Percentiles rank a stretch among this genome's conserved stretches.
Conservation (phyloP, 805 yeast species). For the Kodamaea sagamina region DNA sequence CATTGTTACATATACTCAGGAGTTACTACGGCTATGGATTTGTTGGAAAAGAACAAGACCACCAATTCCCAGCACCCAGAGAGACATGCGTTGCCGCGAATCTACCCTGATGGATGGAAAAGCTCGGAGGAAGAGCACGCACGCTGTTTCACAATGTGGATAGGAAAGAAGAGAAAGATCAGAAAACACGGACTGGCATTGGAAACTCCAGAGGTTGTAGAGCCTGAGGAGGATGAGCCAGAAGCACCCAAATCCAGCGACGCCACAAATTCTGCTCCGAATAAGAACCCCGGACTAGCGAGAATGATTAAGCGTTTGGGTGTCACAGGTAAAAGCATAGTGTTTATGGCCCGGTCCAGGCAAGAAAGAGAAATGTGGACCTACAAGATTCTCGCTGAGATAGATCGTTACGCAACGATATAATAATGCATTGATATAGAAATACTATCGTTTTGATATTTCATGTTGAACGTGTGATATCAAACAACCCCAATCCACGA, state of each 20-base stretch:
- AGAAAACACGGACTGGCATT: slow-evolving; percentile 16
- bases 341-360: slow-evolving; percentile 78
- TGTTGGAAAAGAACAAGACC: slow-evolving; percentile 49
- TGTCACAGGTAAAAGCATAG: slow-evolving; percentile 64
- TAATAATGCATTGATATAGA: slow-evolving; percentile 1
- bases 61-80: slow-evolving; percentile 55
- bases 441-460: slow-evolving; percentile 3
- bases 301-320: slow-evolving; percentile 58
- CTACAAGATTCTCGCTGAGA: slow-evolving; percentile 41
- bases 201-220: neutral
- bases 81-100: slow-evolving; percentile 61
- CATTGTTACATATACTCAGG: slow-evolving; percentile 81
- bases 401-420: slow-evolving; percentile 39
- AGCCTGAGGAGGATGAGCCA: neutral
- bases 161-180: slow-evolving; percentile 61
- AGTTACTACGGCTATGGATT: slow-evolving; percentile 54
- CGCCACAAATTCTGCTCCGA: neutral
- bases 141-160: slow-evolving; percentile 84
- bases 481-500: slow-evolving; percentile 17
- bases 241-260: neutral
- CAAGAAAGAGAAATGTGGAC: slow-evolving; percentile 89
- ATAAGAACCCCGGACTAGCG: slow-evolving; percentile 44
- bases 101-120: slow-evolving; percentile 81
- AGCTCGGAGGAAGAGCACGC: slow-evolving; percentile 75
- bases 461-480: slow-evolving; percentile 23